Base-by-base conservation (phyloP, 2,329 filamentous ascomycete species). In the Lasiodiplodia hormozganensis region DNA sequence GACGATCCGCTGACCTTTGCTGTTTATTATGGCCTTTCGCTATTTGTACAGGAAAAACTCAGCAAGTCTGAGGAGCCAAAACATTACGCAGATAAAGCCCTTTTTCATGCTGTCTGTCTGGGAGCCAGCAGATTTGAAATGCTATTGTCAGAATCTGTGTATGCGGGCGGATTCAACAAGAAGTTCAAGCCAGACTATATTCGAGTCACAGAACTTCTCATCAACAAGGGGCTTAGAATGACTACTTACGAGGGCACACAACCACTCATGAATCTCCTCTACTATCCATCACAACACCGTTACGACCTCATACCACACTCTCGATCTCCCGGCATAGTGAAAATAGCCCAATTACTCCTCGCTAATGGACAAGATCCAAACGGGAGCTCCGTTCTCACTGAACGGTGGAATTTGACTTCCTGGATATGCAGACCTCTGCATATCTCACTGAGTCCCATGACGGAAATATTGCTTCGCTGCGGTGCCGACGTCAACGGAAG, bases 241-340 rank as follows among this genome's bases (percentile, higher is more conserved):
- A 8, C 49, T 2, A 0, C 49, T 4, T 28, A 23, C 40, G n/a
- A 43, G 6, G 6, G 1, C 40, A 6, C 7, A 6, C 40, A n/a
- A n/a, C 40, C 40, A 8, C 40, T 43, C 16, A 8, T 6, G 8
- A 2, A 43, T 14, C 40, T 43, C 40, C 40, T 43, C 31, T 34
- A 2, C 31, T 8, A 8, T 10, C 31, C n/a, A n/a, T n/a, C n/a
- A n/a, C n/a, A n/a, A n/a, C n/a, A n/a, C n/a, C n/a, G n/a, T n/a
- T n/a, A n/a, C n/a, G n/a, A n/a, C n/a, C n/a, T n/a, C n/a, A n/a
- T n/a, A n/a, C n/a, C n/a, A n/a, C n/a, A n/a, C n/a, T n/a, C n/a
- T n/a, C n/a, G n/a, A n/a, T 18, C 16, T 43, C 40, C 16, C 3
- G 0, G 5, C 0, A 34, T 34, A 10, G 10, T 0, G n/a, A 0